Conservation (phyloP, 176 grass and related monocot genomes). For the Musa troglodytarum region DNA sequence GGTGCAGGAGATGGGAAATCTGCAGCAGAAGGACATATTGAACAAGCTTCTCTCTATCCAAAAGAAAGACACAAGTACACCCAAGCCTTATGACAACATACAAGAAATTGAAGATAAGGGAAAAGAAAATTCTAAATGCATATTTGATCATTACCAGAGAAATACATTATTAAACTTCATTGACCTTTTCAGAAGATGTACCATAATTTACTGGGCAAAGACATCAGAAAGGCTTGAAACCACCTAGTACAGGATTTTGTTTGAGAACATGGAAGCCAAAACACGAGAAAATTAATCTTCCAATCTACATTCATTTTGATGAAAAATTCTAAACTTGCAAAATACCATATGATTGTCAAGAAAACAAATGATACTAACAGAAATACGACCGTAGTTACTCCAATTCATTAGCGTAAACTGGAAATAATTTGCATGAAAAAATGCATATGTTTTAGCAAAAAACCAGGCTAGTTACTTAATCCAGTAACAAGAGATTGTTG, state of each 20-base stretch:
- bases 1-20: constrained; percentile 78
- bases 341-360: too few species aligned
- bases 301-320: neutral
- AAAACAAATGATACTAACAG: too few species aligned
- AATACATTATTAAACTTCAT: neutral
- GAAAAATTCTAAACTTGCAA: neutral
- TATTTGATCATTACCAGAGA: neutral
- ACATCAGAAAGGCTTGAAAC: too few species aligned
- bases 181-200: neutral
- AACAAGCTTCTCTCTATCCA: neutral
- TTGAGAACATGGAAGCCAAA: too few species aligned
- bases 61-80: neutral
- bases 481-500: neutral
- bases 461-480: neutral
- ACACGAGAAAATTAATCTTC: neutral
- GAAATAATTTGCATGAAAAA: neutral
- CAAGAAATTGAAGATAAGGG: neutral
- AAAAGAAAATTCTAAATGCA: too few species aligned
- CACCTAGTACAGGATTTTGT: neutral
- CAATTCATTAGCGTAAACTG: neutral
- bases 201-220: neutral
- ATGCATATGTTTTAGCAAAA: neutral
- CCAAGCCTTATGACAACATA: neutral
- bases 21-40: constrained; percentile 11
- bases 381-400: neutral